phyloP scores from a whole-genome alignment of 1,139 yeast genomes.

The Hemisphaericaspora xylanilytica region DNA sequence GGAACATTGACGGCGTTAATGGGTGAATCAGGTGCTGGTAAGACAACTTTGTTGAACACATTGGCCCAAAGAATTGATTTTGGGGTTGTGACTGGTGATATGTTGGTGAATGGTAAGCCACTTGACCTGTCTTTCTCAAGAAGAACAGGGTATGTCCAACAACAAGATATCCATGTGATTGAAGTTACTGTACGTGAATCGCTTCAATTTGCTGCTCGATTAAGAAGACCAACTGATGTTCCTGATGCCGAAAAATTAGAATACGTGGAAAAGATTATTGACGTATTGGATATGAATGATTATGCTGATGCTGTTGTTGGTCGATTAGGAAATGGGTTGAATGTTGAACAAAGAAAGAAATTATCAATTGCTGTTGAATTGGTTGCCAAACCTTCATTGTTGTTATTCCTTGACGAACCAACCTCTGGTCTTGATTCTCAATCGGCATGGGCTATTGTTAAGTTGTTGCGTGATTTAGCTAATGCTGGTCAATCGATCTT shows the following conservation, averaged over 20 bases:
- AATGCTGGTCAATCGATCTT: slow-evolving; percentile 78
- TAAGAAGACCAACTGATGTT: slow-evolving; percentile 50
- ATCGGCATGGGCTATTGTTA: slow-evolving; percentile 85
- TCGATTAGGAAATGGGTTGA: slow-evolving; percentile 54
- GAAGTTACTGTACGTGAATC: slow-evolving; percentile 62
- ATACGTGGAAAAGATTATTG: slow-evolving; percentile 59
- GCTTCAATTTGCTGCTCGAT: slow-evolving; percentile 56
- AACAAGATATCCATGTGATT: slow-evolving; percentile 60
- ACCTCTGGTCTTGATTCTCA: slow-evolving; percentile 92
- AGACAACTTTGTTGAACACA: slow-evolving; percentile 59
- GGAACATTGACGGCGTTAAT: slow-evolving; percentile 70
- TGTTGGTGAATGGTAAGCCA: slow-evolving; percentile 58
- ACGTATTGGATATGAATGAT: slow-evolving; percentile 54
- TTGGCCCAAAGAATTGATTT: slow-evolving; percentile 57
- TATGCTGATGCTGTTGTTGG: slow-evolving; percentile 68
- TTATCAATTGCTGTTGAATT: slow-evolving; percentile 78
- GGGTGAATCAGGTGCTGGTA: slow-evolving; percentile 75
- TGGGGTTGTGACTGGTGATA: slow-evolving; percentile 64
- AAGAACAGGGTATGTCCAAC: slow-evolving; percentile 65
- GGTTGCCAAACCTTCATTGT: slow-evolving; percentile 80
- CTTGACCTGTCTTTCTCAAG: slow-evolving; percentile 54
- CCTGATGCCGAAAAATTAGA: slow-evolving; percentile 38
- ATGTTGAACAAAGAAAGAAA: slow-evolving; percentile 66
- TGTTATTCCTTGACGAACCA: slow-evolving; percentile 86
- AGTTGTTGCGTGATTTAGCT: slow-evolving; percentile 71